These are phyloP conservation scores for Saccharomycopsis babjevae DNA, from an alignment of 805 yeast genomes.

Conservation along the genomic window DNA sequence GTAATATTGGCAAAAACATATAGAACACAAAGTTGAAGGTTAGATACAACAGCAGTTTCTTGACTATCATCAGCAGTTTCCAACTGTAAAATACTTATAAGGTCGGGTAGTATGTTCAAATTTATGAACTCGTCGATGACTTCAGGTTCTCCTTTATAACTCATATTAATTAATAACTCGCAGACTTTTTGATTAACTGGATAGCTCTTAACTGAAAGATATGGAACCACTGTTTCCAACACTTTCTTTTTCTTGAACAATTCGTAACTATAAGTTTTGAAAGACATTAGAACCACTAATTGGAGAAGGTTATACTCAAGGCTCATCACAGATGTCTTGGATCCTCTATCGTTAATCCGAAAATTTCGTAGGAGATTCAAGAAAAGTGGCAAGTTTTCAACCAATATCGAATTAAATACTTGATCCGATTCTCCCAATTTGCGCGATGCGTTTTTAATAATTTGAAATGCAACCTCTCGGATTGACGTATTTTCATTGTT, in stretches of 20 bases:
- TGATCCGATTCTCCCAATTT: slow-evolving; percentile 7
- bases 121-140: slow-evolving; percentile 8
- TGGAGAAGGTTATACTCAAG: slow-evolving; percentile 9
- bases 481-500: not conserved
- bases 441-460: slow-evolving; percentile 1
- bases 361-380: not conserved
- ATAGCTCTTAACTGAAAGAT: slow-evolving; percentile 8
- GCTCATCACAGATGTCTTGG: not conserved
- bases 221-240: slow-evolving; percentile 7
- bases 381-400: not conserved
- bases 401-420: not conserved
- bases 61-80: not conserved
- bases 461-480: slow-evolving; percentile 3
- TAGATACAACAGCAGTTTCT: slow-evolving; percentile 1
- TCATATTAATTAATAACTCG: slow-evolving; percentile 14
- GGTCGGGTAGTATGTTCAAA: not conserved
- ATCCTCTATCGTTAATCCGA: not conserved
- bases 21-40: slow-evolving; percentile 13
- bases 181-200: slow-evolving; percentile 9
- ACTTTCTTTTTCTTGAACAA: slow-evolving; percentile 9
- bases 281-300: slow-evolving; percentile 9
- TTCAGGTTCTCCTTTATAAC: slow-evolving; percentile 5
- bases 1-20: slow-evolving; percentile 14
- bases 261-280: slow-evolving; percentile 1
- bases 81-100: slow-evolving; percentile 2